Evolutionary conservation across 1,284 basidiomycete genomes (phyloP).

Genomic region (Microbotryum silenes-acaulis): DNA sequence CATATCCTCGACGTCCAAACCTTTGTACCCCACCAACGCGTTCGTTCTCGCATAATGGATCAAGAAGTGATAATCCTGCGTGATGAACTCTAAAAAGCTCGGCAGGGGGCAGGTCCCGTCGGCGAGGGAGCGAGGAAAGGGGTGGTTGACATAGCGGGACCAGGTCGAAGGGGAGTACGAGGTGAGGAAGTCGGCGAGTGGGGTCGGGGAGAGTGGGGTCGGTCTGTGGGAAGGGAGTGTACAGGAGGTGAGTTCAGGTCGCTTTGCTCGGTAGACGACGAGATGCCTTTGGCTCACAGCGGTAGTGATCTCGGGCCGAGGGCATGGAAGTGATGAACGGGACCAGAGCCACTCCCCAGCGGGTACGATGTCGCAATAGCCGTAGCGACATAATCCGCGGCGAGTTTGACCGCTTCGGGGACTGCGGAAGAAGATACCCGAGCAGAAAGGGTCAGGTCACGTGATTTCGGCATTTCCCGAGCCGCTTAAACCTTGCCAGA

Average conservation of each 20-base stretch:
- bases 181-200: conserved; percentile 61
- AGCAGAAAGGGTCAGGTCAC: conserved; percentile 1
- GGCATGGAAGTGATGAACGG: conserved; percentile 76
- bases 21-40: conserved; percentile 66
- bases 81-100: conserved; percentile 71
- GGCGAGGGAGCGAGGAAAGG: conserved; percentile 30
- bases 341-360: conserved; percentile 72
- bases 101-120: conserved; percentile 32
- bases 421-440: conserved; percentile 43
- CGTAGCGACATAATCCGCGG: conserved; percentile 63
- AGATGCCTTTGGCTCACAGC: conserved; percentile 46
- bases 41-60: conserved; percentile 63
- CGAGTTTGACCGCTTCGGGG: conserved; percentile 52
- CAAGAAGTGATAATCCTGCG: conserved; percentile 56
- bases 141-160: conserved; percentile 36
- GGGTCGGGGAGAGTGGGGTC: conserved; percentile 56
- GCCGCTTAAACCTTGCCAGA: conserved; percentile 51
- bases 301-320: conserved; percentile 51
- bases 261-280: background rate
- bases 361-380: conserved; percentile 65
- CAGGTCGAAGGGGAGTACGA: conserved; percentile 41
- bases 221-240: conserved; percentile 40
- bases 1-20: conserved; percentile 58
- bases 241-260: background rate
- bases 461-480: background rate